Percentiles rank a stretch among this genome's conserved stretches.
phyloP scores from a whole-genome alignment of 2,329 filamentous ascomycete species.

The Penicillium sp. region DNA sequence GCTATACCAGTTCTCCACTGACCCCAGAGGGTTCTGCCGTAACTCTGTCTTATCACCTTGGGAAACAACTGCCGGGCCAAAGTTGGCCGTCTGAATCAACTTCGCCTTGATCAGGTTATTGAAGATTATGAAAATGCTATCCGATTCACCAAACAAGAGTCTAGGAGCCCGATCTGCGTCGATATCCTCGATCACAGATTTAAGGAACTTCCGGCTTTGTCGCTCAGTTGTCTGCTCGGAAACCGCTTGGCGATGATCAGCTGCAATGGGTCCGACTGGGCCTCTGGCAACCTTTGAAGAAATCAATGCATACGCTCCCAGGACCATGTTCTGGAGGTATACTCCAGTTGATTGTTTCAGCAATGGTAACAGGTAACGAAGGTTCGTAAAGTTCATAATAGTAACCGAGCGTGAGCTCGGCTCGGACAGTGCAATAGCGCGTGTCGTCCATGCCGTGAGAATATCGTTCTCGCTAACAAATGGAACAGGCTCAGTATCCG shows the following conservation, averaged over 20 bases:
- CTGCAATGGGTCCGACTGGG: conserved; percentile 4
- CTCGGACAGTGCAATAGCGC: background rate
- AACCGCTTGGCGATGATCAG: background rate
- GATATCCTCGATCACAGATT: background rate
- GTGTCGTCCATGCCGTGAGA: background rate
- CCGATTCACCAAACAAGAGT: background rate
- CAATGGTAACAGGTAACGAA: background rate
- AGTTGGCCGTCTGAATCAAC: background rate
- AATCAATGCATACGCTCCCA: conserved; percentile 3
- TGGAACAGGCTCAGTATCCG: background rate
- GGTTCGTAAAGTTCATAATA: background rate
- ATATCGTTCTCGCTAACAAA: conserved; percentile 5
- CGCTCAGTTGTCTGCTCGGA: background rate
- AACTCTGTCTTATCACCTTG: background rate
- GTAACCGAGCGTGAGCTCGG: conserved; percentile 5
- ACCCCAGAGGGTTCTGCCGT: background rate
- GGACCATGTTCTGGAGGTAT: conserved; percentile 5
- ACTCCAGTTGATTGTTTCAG: background rate
- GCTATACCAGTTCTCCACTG: background rate
- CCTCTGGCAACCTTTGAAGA: background rate
- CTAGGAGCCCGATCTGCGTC: background rate
- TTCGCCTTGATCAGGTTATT: background rate
- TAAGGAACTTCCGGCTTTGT: background rate
- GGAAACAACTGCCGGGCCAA: background rate
- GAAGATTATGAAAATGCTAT: background rate